These are phyloP conservation scores for Zygotorulaspora florentina DNA, from an alignment of 805 yeast species.

Conservation along the genomic window DNA sequence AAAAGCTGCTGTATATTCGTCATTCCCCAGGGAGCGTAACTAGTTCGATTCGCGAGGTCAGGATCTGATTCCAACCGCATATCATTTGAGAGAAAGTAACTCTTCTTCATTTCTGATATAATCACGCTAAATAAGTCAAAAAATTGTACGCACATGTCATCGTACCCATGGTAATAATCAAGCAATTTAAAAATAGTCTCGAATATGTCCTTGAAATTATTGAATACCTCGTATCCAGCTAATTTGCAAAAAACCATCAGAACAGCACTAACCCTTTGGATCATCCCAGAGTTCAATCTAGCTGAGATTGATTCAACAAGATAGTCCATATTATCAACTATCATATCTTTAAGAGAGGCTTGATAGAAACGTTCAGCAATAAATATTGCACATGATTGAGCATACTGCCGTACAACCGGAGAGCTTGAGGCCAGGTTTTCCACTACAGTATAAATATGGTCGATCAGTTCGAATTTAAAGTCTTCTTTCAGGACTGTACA, in stretches of 20 bases:
- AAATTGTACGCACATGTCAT: constrained; percentile 64
- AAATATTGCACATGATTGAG: constrained; percentile 49
- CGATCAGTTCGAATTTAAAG: constrained; percentile 58
- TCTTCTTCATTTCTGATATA: constrained; percentile 43
- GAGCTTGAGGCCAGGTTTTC: constrained; percentile 63
- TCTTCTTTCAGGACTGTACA: constrained; percentile 28
- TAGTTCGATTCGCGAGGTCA: constrained; percentile 23
- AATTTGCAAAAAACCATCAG: constrained; percentile 64
- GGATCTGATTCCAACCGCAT: constrained; percentile 14
- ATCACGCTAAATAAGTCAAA: constrained; percentile 66
- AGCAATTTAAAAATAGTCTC: constrained; percentile 69
- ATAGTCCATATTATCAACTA: constrained; percentile 72
- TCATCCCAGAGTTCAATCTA: constrained; percentile 60
- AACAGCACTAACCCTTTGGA: constrained; percentile 71
- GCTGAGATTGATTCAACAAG: constrained; percentile 73
- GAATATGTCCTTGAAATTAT: constrained; percentile 67
- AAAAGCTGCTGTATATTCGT: constrained; percentile 42
- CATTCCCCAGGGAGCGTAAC: constrained; percentile 61
- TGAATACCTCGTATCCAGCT: constrained; percentile 62
- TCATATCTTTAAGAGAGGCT: constrained; percentile 52
- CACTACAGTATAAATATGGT: constrained; percentile 65
- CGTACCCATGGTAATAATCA: constrained; percentile 83
- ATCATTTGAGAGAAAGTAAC: constrained; percentile 33
- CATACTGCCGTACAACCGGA: constrained; percentile 42
- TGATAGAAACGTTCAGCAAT: constrained; percentile 50